Evolutionary conservation across 2,329 filamentous ascomycete species (phyloP).

Genomic region (Diaporthe helianthi): DNA sequence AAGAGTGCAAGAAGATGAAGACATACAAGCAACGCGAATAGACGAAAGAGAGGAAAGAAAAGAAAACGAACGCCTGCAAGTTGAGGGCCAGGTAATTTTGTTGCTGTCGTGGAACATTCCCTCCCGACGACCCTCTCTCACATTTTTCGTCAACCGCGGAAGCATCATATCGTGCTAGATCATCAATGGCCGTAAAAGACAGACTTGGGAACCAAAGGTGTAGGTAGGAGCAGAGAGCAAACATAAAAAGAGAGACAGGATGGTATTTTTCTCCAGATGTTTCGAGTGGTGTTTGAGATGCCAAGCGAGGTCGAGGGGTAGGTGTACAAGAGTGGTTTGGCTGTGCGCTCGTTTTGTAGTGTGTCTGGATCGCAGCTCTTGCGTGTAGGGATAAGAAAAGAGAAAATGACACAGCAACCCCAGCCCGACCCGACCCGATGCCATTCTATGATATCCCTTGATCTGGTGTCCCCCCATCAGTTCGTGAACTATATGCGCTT

Average conservation of each 20-base stretch:
- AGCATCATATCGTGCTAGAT: slow-evolving; percentile 29
- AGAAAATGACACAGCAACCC: background rate
- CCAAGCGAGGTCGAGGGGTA: background rate
- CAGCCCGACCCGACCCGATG: slow-evolving; percentile 9
- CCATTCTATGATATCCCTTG: slow-evolving; percentile 26
- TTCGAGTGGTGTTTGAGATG: background rate
- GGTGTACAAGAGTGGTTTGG: background rate
- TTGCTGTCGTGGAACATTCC: background rate
- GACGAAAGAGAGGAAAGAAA: slow-evolving; percentile 15
- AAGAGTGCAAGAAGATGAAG: slow-evolving; percentile 26
- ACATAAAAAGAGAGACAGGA: background rate
- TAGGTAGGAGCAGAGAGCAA: background rate
- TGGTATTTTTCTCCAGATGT: background rate
- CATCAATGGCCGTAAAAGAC: slow-evolving; percentile 29
- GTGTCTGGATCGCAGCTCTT: slow-evolving; percentile 14
- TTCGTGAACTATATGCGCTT: slow-evolving; percentile 26
- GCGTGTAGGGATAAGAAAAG: background rate
- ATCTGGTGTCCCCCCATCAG: slow-evolving; percentile 14
- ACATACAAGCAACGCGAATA: slow-evolving; percentile 26
- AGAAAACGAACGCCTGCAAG: slow-evolving; percentile 26
- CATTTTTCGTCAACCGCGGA: slow-evolving; percentile 28
- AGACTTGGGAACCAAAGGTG: slow-evolving; percentile 15
- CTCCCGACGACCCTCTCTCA: background rate
- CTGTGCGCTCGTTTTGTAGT: background rate
- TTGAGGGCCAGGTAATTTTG: background rate